Base-by-base conservation (phyloP, 257 asterid species). In the Cinchona pubescens region DNA sequence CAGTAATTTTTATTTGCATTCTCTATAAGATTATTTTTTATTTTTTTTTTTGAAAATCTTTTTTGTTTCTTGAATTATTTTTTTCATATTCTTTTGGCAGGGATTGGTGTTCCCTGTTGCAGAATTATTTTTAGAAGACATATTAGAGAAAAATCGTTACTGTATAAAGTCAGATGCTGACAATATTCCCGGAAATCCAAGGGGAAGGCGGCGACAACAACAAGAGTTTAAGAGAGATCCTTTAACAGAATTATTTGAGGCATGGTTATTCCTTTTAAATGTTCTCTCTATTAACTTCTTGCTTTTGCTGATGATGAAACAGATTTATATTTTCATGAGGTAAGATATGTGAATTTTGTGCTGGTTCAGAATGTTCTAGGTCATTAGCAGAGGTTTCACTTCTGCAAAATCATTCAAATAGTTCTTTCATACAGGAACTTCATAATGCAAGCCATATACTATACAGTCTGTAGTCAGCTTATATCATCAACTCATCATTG, bases 101-200 rank as follows among this genome's bases (percentile, higher is more conserved):
- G 99, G 99, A 58, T 84, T 92, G 78, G 93, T 97, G 38, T 94
- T 84, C 86, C 96, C 99, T 5, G 99, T 94, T 76, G 67, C 84
- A 67, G 98, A 92, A 83, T 80, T 90, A 78, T 94, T 84, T 87
- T 83, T 94, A 69, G 99, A 94, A 89, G 95, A 94, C 73, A 89
- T 94, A 73, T 79, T 94, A 83, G 97, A 94, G 86, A 92, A 88
- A 89, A 88, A 91, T 67, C 87, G 74, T 35, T 89, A 92, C 79
- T 55, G 46, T 61, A 82, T 94, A 75, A 84, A 80, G 82, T 58
- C 93, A 43, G 94, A 90, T 69, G 55, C 51, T 73, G 94, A 84
- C 48, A 85, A 71, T 75, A 76, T 79, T 68, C 86, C 86, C 45
- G 91, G 96, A 78, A 89, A 82, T 72, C 80, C 94, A 51, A 86